Conservation (phyloP, 1,139 yeast genomes). For the Saccharomycopsis hybrid region DNA sequence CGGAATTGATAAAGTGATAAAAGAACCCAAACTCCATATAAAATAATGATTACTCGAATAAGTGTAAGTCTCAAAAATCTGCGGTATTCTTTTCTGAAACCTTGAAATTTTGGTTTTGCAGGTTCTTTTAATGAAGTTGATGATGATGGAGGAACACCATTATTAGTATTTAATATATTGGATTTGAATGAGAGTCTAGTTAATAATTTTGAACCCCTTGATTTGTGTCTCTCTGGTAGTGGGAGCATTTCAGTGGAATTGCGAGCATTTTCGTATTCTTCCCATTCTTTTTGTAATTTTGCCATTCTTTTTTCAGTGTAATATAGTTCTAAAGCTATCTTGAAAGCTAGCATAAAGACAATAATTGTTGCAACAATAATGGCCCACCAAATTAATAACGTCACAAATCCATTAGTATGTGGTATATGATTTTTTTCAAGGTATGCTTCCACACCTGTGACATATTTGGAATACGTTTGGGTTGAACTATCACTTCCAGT, state of each 20-base stretch:
- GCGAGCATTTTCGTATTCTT: conserved; percentile 11
- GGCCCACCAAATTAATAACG: conserved; percentile 30
- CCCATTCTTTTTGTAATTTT: conserved; percentile 9
- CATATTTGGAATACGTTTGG: conserved; percentile 23
- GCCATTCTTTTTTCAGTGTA: conserved; percentile 17
- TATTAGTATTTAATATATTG: no score
- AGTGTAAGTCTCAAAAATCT: conserved; percentile 24
- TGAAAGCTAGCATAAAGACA: conserved; percentile 24
- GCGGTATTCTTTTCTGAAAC: conserved; percentile 26
- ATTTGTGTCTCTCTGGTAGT: not conserved
- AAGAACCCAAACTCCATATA: conserved; percentile 31
- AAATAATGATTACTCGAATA: conserved; percentile 26
- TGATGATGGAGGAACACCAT: not conserved
- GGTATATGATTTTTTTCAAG: conserved; percentile 29
- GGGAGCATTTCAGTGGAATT: not conserved
- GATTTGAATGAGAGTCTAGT: not conserved
- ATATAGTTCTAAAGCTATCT: conserved; percentile 25
- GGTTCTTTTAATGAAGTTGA: conserved; percentile 1
- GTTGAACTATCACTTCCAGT: not conserved
- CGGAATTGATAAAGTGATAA: conserved; percentile 30
- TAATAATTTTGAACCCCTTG: conserved; percentile 3
- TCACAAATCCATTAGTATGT: conserved; percentile 29
- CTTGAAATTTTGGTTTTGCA: conserved; percentile 23
- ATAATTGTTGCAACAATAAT: conserved; percentile 26
- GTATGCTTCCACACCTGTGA: conserved; percentile 28